Conservation (phyloP, 192 early-diverging fungal species). For the Mortierella alpina region DNA sequence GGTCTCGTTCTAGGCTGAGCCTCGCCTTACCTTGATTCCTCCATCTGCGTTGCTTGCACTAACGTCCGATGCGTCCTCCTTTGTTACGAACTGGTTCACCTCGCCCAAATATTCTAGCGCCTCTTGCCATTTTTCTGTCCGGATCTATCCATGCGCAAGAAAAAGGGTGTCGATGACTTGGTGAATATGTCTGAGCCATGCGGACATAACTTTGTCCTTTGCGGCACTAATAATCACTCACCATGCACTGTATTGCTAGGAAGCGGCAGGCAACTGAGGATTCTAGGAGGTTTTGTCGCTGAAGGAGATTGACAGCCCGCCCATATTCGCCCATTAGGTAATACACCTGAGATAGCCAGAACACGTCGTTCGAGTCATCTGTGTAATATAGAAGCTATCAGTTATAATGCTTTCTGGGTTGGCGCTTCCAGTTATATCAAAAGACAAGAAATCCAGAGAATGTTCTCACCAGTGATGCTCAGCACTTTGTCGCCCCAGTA, state of each 20-base stretch:
- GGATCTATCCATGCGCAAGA: slow-evolving; percentile 40
- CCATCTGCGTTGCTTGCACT: slow-evolving; percentile 53
- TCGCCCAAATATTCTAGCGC: slow-evolving; percentile 65
- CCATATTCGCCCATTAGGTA: slow-evolving; percentile 61
- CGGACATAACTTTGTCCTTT: neutral
- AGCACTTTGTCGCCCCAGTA: slow-evolving; percentile 78
- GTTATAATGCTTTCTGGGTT: neutral
- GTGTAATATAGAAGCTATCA: neutral
- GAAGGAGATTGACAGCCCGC: slow-evolving; percentile 57
- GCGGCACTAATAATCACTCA: slow-evolving; percentile 16
- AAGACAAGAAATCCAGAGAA: neutral
- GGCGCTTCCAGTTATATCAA: neutral
- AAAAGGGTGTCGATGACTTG: neutral
- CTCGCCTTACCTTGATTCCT: slow-evolving; percentile 56
- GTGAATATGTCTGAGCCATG: neutral
- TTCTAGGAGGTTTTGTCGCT: slow-evolving; percentile 54
- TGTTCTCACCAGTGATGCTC: slow-evolving; percentile 63
- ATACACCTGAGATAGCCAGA: slow-evolving; percentile 61
- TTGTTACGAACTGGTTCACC: slow-evolving; percentile 56
- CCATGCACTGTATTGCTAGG: slow-evolving; percentile 66
- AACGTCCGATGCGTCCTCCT: slow-evolving; percentile 10
- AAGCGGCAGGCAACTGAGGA: slow-evolving; percentile 61
- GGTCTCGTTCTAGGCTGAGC: neutral
- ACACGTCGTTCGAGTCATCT: slow-evolving; percentile 62
- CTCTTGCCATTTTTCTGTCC: slow-evolving; percentile 63